Conservation (phyloP, 2,329 filamentous ascomycete genomes). For the Coleophoma eucalyptorum region DNA sequence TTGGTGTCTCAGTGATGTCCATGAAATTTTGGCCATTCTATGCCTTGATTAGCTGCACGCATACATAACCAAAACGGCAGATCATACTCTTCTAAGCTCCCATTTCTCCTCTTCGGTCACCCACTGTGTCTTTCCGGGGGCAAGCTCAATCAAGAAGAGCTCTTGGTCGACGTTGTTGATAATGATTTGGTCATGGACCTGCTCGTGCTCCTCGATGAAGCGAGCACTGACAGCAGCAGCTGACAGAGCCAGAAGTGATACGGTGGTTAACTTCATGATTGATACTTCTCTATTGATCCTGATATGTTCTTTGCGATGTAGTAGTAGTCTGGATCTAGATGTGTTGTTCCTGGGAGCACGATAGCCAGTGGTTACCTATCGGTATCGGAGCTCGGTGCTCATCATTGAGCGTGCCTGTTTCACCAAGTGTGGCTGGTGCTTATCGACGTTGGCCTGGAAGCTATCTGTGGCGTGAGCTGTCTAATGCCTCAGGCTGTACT, state of each 20-base stretch:
- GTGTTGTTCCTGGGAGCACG: background rate
- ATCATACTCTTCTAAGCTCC: slow-evolving; percentile 73
- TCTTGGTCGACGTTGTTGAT: slow-evolving; percentile 39
- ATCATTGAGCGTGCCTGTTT: background rate
- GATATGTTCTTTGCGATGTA: background rate
- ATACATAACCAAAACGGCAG: background rate
- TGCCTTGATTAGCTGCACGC: slow-evolving; percentile 9
- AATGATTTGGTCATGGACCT: slow-evolving; percentile 39
- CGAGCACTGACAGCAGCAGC: slow-evolving; percentile 49
- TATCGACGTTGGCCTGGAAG: too few relatives aligned
- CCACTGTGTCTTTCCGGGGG: slow-evolving; percentile 79
- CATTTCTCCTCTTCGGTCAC: slow-evolving; percentile 95
- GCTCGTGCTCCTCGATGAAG: slow-evolving; percentile 50
- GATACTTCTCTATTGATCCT: background rate
- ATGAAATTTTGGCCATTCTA: slow-evolving; percentile 87
- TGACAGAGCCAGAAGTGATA: slow-evolving; percentile 50
- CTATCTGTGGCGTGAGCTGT: too few relatives aligned
- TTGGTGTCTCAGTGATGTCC: slow-evolving; percentile 78
- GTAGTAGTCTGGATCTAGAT: background rate
- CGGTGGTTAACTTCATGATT: slow-evolving; percentile 46
- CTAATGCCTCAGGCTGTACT: too few relatives aligned
- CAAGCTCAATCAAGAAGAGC: slow-evolving; percentile 75
- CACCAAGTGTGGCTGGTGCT: background rate
- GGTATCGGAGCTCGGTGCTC: too few relatives aligned
- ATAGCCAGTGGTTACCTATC: background rate